Base-by-base conservation (phyloP, 2,329 filamentous ascomycete genomes). In the Nannizziopsis barbatae region DNA sequence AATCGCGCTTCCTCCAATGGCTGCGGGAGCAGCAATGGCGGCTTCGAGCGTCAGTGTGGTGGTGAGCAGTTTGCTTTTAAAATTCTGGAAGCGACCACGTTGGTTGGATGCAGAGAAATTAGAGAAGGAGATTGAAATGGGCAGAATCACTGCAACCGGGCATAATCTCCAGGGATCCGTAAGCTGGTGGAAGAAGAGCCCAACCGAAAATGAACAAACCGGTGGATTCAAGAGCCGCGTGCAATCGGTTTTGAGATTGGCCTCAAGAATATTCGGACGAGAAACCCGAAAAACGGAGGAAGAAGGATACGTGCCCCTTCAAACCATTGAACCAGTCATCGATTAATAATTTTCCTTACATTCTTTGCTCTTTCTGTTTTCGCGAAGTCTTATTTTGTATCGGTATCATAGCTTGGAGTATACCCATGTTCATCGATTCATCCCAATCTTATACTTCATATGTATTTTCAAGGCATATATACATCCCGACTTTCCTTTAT, bases 11-110 rank as follows among this genome's bases (percentile, higher is more conserved):
- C 92, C 94, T 57, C 89, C 92, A 18, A 90, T 96, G 82, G 88
- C 89, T 43, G 92, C 92, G 1, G 89, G 88, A 15, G 87, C 86
- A 2, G 92, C 92, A 43, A 96, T 98, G 89, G 90, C 89, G 1
- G 80, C 77, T 55, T 92, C 84, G 50, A 90, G 84, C 56, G 87
- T 98, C 41, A 92, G 84, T 51, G 92, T 98, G 3, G 90, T 96
- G 0, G 73, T 82, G 4, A 89, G 83, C 64, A 87, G 82, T 57
- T 70, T 98, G 49, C 74, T 94, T 35, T 73, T 98, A 52, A 93
- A 87, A 63, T 81, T 86, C 63, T 96, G 90, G 89, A 78, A 73
- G 53, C 74, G 89, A 12, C 92, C 92, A 0, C 68, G 69, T 27
- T 96, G 88, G 88, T 90, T 96, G 85, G 79, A 86, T 40, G 79